phyloP scores from a whole-genome alignment of 2,329 filamentous ascomycete species.

The Sporothrix inflata region DNA sequence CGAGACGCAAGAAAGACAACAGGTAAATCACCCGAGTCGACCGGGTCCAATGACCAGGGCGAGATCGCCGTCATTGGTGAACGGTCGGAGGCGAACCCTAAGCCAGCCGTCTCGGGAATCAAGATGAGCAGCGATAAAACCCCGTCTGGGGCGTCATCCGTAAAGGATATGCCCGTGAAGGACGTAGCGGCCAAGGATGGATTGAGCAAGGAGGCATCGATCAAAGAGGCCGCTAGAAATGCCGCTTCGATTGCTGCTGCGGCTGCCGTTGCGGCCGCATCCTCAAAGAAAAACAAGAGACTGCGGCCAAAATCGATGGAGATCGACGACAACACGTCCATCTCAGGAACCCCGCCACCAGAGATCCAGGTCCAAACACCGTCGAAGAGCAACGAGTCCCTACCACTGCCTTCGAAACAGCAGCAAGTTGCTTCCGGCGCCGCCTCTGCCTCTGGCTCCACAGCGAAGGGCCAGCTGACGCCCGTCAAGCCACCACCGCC shows the following conservation, averaged over 20 bases:
- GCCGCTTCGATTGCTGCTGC: conserved; percentile 17
- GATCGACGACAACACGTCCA: conserved; percentile 46
- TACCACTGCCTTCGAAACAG: background rate
- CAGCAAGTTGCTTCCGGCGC: background rate
- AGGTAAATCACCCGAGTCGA: conserved; percentile 37
- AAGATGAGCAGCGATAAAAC: conserved; percentile 47
- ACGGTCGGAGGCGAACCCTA: conserved; percentile 59
- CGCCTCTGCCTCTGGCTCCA: background rate
- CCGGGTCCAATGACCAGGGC: conserved; percentile 45
- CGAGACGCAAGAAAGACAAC: conserved; percentile 52
- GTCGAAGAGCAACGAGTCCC: background rate
- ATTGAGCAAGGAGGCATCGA: conserved; percentile 13
- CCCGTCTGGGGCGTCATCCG: conserved; percentile 42
- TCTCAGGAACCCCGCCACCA: conserved; percentile 35
- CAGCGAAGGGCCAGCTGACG: conserved; percentile 4
- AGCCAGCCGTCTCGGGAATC: conserved; percentile 47
- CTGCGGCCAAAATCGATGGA: conserved; percentile 54
- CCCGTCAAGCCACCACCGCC: conserved; percentile 48
- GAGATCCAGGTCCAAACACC: conserved; percentile 6
- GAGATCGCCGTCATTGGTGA: conserved; percentile 62
- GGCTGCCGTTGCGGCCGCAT: conserved; percentile 30
- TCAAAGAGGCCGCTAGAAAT: conserved; percentile 4
- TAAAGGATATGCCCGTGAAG: conserved; percentile 41
- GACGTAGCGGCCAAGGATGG: background rate
- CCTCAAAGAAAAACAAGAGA: conserved; percentile 50